Base-by-base conservation (phyloP, 1,284 basidiomycete genomes). In the Ustilago xerochloae region DNA sequence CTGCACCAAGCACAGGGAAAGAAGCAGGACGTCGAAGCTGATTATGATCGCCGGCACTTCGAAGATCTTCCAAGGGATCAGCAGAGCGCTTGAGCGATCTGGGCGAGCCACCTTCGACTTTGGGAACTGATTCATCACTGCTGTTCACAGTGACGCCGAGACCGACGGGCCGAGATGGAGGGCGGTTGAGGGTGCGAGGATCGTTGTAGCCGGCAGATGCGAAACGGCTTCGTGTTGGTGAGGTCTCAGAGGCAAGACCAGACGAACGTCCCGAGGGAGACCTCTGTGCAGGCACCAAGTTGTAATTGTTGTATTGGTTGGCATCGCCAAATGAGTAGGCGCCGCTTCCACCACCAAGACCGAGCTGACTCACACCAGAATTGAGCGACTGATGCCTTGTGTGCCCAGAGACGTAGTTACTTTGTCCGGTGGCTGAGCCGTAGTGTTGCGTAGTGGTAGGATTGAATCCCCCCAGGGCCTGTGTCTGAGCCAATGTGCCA, bases 51-150 rank as follows among this genome's bases (percentile, higher is more conserved):
- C 59, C 45, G 13, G 63, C 54, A 45, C 49, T 56, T 18, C 65
- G 65, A 5, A 64, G 58, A 16, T 66, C 67, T 33, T 75, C 67
- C 36, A 75, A 33, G 7, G 60, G 67, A 41, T 75, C 72, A 6
- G 66, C 72, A 6, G 72, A 53, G 36, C 72, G 72, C 61, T 75
- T 75, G 38, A 75, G 61, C n/a, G 66, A 66, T 18, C 72, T 50
- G 1, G 72, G 72, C 28, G 72, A 75, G 26, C 56, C 67, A 15
- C 59, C 53, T 26, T 65, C 61, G 30, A 22, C 15, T 32, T 59
- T 68, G 39, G 20, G 20, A 18, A 52, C 12, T 26, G 58, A 63
- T 13, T 74, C 71, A 52, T 68, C 65, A 43, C 71, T 69, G 55
- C 65, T 65, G 16, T 49, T 58, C 22, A 74, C 32, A 6, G 64